phyloP scores from a whole-genome alignment of 2,329 filamentous ascomycete genomes.

The Claviceps arundinis region DNA sequence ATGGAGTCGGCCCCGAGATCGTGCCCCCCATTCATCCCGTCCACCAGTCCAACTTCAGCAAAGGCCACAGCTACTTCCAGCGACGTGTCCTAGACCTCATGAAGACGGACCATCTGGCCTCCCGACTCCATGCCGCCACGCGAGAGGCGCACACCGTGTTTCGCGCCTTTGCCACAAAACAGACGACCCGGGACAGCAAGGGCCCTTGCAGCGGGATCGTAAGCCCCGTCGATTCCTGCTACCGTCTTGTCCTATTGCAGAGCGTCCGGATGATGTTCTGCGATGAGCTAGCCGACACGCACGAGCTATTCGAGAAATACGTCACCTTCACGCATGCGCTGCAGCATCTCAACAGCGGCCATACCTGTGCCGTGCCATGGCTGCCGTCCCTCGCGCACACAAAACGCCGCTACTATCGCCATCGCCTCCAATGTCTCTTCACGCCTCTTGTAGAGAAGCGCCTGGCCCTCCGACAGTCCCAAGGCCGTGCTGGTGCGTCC shows the following conservation, averaged over 20 bases:
- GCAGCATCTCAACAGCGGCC: not conserved
- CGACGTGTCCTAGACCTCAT: slow-evolving; percentile 3
- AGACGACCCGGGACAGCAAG: not conserved
- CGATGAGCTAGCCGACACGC: not conserved
- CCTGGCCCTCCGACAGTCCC: not conserved
- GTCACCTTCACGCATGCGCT: not conserved
- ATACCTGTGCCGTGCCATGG: not conserved
- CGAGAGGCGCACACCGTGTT: not conserved
- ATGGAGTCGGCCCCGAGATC: not conserved
- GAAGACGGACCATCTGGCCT: slow-evolving; percentile 2
- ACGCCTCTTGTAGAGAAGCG: not conserved
- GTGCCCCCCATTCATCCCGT: not conserved
- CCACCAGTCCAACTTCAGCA: not conserved
- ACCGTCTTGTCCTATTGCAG: not conserved
- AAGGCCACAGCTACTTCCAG: slow-evolving; percentile 3
- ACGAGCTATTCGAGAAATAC: not conserved
- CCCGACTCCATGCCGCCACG: not conserved
- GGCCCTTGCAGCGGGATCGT: not conserved
- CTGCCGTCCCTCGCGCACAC: not conserved
- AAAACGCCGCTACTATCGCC: not conserved
- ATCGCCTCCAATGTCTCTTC: not conserved
- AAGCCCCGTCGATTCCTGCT: not conserved
- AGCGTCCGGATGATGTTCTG: not conserved
- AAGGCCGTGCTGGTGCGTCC: too few species aligned
- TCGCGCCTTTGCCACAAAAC: not conserved